Evolutionary conservation across 768 basidiomycete genomes (phyloP), one percentile per base, ranked within the genome.

Genomic region (Sporobolomyces phaffii): DNA sequence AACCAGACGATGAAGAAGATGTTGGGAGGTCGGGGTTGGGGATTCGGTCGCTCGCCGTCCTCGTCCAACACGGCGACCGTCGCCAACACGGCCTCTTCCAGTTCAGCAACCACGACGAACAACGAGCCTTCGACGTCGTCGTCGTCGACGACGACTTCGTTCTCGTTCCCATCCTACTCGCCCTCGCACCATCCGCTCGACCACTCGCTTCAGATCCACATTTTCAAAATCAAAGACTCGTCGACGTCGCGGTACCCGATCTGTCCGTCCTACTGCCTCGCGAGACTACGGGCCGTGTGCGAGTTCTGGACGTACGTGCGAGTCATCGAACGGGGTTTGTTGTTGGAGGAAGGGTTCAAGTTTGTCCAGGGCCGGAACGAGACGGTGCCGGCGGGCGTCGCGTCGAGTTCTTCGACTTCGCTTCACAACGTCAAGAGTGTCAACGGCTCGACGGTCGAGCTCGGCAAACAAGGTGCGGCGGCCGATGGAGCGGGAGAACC

Each of bases 241-340:
- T 31, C 64, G 26, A 47, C 68, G 20, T 50, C 45, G 40, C 52
- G 63, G 29, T 73, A 73, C 68, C 53, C 72, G 9, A 26, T 76
- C 24, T 75, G 74, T 48, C 74, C 73, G 6, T 64, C 57, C 28
- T 75, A 73, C 65, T 75, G 74, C 61, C 65, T 75, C 24, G 52
- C 66, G 36, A 58, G 75, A 8, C 57, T 76, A 6, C 60, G 75
- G 14, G 72, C 72, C 20, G 74, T 75, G 18, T 76, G 75, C 72
- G 75, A 76, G 62, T 72, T 76, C 49, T 76, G 75, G 75, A 70
- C 62, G 18, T 74, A 73, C 45, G 57, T 76, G 13, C 64, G 75
- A 17, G 62, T 58, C 33, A 61, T 76, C 31, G 63, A 72, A 51
- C 66, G 73, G 29, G 72, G 71, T 1, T 34, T 76, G n/a, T 48